Conservation (phyloP, 257 asterid species). For the Perilla frutescens region DNA sequence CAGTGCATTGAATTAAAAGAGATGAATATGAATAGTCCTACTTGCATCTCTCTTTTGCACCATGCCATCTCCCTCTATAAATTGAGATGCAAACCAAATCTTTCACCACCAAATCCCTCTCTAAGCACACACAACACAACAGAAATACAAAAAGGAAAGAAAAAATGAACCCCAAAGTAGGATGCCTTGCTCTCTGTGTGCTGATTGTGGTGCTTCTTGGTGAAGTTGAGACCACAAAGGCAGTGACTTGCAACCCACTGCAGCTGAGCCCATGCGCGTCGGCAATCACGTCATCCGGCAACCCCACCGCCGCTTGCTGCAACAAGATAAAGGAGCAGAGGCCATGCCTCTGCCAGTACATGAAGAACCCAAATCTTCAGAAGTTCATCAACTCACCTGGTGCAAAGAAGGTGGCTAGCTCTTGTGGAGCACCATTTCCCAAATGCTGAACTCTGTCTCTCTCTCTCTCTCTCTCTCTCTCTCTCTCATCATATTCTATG, state of each 20-base stretch:
- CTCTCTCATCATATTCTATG: background rate
- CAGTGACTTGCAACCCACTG: conserved; percentile 74
- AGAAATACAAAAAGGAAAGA: background rate
- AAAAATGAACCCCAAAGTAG: conserved; percentile 42
- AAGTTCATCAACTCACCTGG: conserved; percentile 83
- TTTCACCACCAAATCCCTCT: conserved; percentile 33
- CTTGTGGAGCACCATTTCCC: conserved; percentile 86
- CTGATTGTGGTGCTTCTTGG: conserved; percentile 43
- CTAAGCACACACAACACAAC: background rate
- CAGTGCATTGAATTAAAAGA: background rate
- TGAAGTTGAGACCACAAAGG: conserved; percentile 46
- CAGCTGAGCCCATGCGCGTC: conserved; percentile 84
- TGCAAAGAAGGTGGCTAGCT: conserved; percentile 71
- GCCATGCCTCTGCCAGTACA: conserved; percentile 80
- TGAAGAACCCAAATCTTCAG: conserved; percentile 73
- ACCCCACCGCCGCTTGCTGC: conserved; percentile 61
- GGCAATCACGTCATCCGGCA: conserved; percentile 67
- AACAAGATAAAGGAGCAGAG: conserved; percentile 72
- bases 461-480: background rate
- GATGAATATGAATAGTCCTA: background rate
- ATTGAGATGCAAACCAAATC: conserved; percentile 41
- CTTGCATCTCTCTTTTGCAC: background rate
- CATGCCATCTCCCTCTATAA: conserved; percentile 39
- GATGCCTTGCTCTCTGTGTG: conserved; percentile 36
- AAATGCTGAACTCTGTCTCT: conserved; percentile 44